A percentile compares a stretch with the other conserved stretches of the same genome.
Conservation (phyloP, 805 yeast genomes). For the Ogataea sp. region DNA sequence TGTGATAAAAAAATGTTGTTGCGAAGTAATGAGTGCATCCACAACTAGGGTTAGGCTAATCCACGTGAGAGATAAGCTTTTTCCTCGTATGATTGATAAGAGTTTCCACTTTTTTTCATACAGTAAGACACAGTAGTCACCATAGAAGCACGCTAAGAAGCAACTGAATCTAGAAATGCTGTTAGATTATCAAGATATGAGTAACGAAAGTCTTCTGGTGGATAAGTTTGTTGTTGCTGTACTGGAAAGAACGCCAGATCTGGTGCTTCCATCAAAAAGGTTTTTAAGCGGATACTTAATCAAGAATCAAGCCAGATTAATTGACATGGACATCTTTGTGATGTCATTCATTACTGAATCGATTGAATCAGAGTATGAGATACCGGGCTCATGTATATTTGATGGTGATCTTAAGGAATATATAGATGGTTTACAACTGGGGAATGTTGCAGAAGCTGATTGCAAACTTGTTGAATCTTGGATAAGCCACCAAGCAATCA, state of each 20-base stretch:
- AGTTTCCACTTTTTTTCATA: no score
- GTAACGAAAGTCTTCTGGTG: no score
- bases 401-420: neutral
- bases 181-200: no score
- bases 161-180: no score
- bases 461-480: neutral
- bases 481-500: neutral
- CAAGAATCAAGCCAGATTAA: neutral
- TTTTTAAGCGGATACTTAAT: neutral
- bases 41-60: no score
- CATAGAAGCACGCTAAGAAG: no score
- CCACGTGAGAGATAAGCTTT: no score
- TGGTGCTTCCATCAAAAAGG: neutral
- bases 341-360: neutral
- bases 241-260: no score
- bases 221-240: no score
- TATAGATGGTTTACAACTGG: neutral
- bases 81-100: no score
- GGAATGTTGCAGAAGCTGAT: neutral
- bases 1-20: neutral
- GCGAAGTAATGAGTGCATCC: no score
- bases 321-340: neutral
- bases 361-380: neutral
- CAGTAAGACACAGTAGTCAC: no score
- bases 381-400: neutral